Evolutionary conservation across 257 asterid genomes (phyloP), one percentile per base, ranked within the genome.

Genomic region (Rubia yunnanensis): DNA sequence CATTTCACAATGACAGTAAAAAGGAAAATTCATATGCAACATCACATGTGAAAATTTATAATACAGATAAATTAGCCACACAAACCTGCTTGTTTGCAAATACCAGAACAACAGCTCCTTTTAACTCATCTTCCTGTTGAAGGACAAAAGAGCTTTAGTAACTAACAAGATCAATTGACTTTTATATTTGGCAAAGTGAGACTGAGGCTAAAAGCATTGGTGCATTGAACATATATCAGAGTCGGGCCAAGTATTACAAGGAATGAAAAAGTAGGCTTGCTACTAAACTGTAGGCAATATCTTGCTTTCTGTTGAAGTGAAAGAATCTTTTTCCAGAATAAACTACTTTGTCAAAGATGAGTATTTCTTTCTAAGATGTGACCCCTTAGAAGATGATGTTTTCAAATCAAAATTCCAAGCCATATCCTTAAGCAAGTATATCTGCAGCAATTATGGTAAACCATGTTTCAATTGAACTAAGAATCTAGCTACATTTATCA

Each of bases 91-190:
- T 81, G 64, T 81, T 81, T 28, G 85, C 85, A 75, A 26, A 81
- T 44, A 81, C 65, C 73, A 81, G 81, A n/a, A 81, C 83, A 52
- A 75, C 78, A 38, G 85, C 83, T n/a, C 85, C 81, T 68, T 78
- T 81, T 24, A 81, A 69, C 70, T 81, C 85, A 18, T 80, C 85
- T 75, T 80, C 85, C 85, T 80, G 77, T 41, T 14, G 61, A 71
- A 70, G 66, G 44, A 8, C 56, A 76, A 14, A 30, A 1, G 5
- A 14, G 31, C 48, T 53, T n/a, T 22, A 22, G 46, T 10, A 32
- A 38, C 49, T 36, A 39, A 64, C 23, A 28, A 18, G 22, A 50
- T 30, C 11, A 8, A 44, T 22, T 13, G 13, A 1, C 34, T n/a
- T n/a, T 28, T 13, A n/a, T 22, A 28, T 30, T 22, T 23, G 31